Percentiles rank a stretch among this genome's conserved stretches.
Conservation (phyloP, 768 basidiomycete species). For the Russula earlei region DNA sequence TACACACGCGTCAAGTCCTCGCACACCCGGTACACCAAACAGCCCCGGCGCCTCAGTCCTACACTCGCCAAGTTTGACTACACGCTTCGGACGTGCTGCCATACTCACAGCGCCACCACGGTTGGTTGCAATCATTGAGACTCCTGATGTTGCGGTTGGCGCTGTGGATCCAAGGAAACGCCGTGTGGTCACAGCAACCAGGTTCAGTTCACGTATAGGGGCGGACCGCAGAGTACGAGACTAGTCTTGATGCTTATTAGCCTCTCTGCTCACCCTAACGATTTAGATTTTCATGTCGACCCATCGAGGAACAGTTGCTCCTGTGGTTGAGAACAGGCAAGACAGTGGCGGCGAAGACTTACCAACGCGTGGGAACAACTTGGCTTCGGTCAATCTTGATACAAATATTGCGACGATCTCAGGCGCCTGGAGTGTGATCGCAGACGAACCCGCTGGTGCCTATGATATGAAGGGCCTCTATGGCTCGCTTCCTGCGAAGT, state of each 20-base stretch:
- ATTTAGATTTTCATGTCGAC: slow-evolving; percentile 75
- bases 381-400: slow-evolving; percentile 49
- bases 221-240: slow-evolving; percentile 68
- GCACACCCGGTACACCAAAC: slow-evolving; percentile 39
- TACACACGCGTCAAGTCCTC: slow-evolving; percentile 28
- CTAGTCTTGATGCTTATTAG: not conserved
- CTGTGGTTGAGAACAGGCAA: slow-evolving; percentile 21
- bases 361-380: slow-evolving; percentile 12
- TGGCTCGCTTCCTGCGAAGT: slow-evolving; percentile 57
- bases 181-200: slow-evolving; percentile 76
- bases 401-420: slow-evolving; percentile 53
- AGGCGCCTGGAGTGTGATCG: slow-evolving; percentile 70
- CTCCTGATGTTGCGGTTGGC: slow-evolving; percentile 82
- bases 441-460: slow-evolving; percentile 30
- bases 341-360: slow-evolving; percentile 21
- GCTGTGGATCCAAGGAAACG: slow-evolving; percentile 80
- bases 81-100: slow-evolving; percentile 59
- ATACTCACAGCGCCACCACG: slow-evolving; percentile 79
- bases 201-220: slow-evolving; percentile 76
- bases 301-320: slow-evolving; percentile 48
- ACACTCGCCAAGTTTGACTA: slow-evolving; percentile 28
- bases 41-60: slow-evolving; percentile 26
- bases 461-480: slow-evolving; percentile 46
- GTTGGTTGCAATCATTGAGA: slow-evolving; percentile 73
- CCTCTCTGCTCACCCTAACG: not conserved